A percentile compares a stretch with the other conserved stretches of the same genome.
Conservation (phyloP, 2,329 filamentous ascomycete species). For the Ophiostoma sp. region DNA sequence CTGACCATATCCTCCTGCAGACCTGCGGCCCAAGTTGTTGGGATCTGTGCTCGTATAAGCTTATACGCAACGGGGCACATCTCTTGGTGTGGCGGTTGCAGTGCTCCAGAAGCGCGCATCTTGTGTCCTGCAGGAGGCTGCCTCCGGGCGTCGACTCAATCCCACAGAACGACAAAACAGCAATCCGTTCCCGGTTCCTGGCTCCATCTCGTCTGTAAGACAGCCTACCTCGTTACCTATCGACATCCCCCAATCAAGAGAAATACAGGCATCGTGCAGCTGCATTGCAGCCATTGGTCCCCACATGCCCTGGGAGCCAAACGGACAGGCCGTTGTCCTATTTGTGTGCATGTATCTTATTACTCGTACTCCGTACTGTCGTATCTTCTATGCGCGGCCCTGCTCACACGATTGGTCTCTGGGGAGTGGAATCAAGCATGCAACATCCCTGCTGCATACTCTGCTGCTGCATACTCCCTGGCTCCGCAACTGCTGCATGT, state of each 20-base stretch:
- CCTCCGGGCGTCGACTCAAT: slow-evolving; percentile 3
- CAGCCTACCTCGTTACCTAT: no score
- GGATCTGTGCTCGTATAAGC: background rate
- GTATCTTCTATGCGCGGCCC: no score
- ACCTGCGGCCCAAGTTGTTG: background rate
- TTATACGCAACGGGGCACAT: background rate
- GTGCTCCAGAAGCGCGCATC: background rate
- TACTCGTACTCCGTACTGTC: no score
- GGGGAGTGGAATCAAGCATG: no score
- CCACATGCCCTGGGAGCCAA: background rate
- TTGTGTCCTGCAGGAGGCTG: slow-evolving; percentile 9
- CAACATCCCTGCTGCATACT: no score
- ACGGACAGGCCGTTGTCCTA: background rate
- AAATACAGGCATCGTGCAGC: no score
- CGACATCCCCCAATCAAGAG: no score
- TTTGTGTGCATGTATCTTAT: background rate
- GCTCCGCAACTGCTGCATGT: no score
- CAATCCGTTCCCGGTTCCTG: no score
- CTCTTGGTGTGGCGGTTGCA: background rate
- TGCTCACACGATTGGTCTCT: no score
- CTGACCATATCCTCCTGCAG: background rate
- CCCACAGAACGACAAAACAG: background rate
- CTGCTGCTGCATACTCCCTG: no score
- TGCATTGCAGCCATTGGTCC: background rate
- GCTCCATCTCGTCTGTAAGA: no score